Evolutionary conservation across 805 yeast genomes (phyloP), one percentile per base, ranked within the genome.

Genomic region (Saturnispora kantuleensis): DNA sequence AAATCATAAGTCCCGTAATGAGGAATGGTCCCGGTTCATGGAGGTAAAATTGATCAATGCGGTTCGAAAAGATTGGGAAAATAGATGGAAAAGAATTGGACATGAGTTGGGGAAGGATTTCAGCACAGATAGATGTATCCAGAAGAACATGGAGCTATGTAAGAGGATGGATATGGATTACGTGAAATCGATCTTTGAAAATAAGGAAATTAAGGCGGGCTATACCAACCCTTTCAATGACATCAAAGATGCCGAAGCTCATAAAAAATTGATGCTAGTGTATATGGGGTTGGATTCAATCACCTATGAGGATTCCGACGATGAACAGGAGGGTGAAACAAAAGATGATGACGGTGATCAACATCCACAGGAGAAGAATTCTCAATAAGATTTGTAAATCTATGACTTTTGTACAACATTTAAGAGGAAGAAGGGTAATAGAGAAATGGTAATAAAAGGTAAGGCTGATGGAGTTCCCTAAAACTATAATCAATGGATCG

Each of bases 51-150:
- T 69, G 32, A 48, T 61, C 15, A 52, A 53, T 35, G 59, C 59
- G 1, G 52, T 69, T 31, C 50, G 59, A 17, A 56, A 59, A 26
- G 73, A 69, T 52, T 69, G 71, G 70, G 64, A 64, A 15, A 56
- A 50, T 18, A 57, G 73, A 45, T 66, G 69, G 69, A 63, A 59
- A 40, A 53, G 73, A 35, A 60, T 69, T 17, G 52, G 57, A 41
- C 42, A 45, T n/a, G 67, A 60, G 12, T 44, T 64, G 42, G 62
- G 64, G 1, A 55, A 52, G 33, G 54, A 57, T 16, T 56, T 62
- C 39, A 56, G 53, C 16, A 47, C 54, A 17, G 63, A 59, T n/a
- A 48, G 66, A 31, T 63, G 67, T 35, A 44, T 51, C 10, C 49
- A 50, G 38, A 63, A 63, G 47, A 57, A 58, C 18, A 49, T 56